Evolutionary conservation across 192 early-diverging fungal genomes (phyloP).

Genomic region (Haplosporangium gracile): DNA sequence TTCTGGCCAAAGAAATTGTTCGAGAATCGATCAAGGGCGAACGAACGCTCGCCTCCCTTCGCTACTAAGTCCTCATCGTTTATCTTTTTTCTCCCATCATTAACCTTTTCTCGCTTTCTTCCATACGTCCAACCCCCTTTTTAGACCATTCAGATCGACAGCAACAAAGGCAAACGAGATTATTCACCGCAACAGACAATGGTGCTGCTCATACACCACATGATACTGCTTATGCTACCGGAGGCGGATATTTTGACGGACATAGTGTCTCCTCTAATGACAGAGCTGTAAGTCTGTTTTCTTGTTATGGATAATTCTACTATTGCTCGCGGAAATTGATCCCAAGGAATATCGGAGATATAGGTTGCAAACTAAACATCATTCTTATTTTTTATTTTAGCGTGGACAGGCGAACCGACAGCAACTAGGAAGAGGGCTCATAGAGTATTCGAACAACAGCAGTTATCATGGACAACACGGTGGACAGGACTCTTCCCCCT

Average conservation of each 20-base stretch:
- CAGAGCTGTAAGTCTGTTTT: constrained; percentile 15
- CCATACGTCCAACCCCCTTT: background rate
- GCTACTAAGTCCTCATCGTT: background rate
- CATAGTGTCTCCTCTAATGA: constrained; percentile 14
- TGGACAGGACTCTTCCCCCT: constrained; percentile 10
- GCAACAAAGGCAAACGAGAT: constrained; percentile 19
- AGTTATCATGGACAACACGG: background rate
- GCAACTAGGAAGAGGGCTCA: constrained; percentile 7
- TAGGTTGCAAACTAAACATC: too few species aligned
- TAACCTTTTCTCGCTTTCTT: background rate
- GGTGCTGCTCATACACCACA: constrained; percentile 10
- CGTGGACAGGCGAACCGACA: constrained; percentile 1
- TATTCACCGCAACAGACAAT: constrained; percentile 7
- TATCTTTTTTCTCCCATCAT: background rate
- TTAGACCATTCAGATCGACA: constrained; percentile 27
- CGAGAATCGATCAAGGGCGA: background rate
- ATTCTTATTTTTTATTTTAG: background rate
- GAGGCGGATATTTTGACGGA: constrained; percentile 4
- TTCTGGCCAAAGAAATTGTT: background rate
- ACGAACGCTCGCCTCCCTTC: background rate
- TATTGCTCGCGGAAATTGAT: background rate
- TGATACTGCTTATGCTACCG: constrained; percentile 21
- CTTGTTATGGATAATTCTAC: background rate
- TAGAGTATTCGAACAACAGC: constrained; percentile 28
- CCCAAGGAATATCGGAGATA: background rate